phyloP scores from a whole-genome alignment of 2,329 filamentous ascomycete genomes.

The Sarocladium kiliense region DNA sequence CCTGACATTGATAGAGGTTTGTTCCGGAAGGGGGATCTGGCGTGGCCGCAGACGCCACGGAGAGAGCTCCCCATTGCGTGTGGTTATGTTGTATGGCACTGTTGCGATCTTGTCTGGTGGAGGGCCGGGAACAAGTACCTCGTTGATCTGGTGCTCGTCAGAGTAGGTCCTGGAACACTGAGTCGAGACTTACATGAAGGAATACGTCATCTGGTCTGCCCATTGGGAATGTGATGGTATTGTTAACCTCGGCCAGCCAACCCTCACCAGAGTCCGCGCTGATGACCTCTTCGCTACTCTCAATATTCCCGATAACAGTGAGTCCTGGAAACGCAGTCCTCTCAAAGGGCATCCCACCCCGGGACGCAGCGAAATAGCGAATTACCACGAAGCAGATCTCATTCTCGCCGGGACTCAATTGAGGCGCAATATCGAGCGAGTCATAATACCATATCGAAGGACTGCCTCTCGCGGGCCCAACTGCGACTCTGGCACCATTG shows the following conservation, averaged over 20 bases:
- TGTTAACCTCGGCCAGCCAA: slow-evolving; percentile 21
- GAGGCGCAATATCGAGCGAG: slow-evolving; percentile 21
- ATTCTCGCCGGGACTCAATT: slow-evolving; percentile 20
- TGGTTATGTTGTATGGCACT: slow-evolving; percentile 23
- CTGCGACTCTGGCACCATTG: slow-evolving; percentile 28
- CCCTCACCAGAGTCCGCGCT: slow-evolving; percentile 11
- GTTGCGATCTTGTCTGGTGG: slow-evolving; percentile 11
- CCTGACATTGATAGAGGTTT: slow-evolving; percentile 16
- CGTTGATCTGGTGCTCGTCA: slow-evolving; percentile 16
- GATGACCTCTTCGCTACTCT: slow-evolving; percentile 4
- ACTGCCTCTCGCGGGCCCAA: slow-evolving; percentile 31
- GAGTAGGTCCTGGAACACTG: background rate
- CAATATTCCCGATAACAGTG: slow-evolving; percentile 18
- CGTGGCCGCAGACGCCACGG: slow-evolving; percentile 34
- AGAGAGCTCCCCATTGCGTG: slow-evolving; percentile 30
- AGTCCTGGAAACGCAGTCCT: slow-evolving; percentile 22
- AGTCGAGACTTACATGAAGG: slow-evolving; percentile 26
- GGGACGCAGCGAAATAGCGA: slow-evolving; percentile 20
- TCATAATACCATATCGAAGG: slow-evolving; percentile 29
- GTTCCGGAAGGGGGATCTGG: slow-evolving; percentile 27
- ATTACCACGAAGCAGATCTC: slow-evolving; percentile 21
- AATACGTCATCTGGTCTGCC: slow-evolving; percentile 32
- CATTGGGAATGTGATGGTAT: slow-evolving; percentile 20
- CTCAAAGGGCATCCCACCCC: slow-evolving; percentile 25
- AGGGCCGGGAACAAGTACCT: slow-evolving; percentile 13